These are phyloP conservation scores for Amphibolis antarctica DNA, from an alignment of 106 monocot species.

Conservation along the genomic window DNA sequence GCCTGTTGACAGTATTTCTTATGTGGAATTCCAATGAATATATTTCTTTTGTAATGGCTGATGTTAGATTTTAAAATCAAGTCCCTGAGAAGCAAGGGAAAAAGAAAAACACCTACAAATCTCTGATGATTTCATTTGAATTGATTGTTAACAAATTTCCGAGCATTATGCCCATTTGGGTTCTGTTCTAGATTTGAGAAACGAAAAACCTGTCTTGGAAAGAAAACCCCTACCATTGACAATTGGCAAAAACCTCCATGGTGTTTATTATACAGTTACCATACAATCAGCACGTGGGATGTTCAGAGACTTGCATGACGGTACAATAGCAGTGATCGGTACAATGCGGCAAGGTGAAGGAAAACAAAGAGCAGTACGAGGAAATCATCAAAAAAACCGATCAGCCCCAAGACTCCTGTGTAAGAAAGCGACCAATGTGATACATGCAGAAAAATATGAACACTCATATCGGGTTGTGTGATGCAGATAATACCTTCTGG, in stretches of 20 bases:
- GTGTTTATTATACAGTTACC: background rate
- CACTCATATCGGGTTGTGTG: background rate
- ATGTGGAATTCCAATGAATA: no score
- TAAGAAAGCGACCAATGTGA: background rate
- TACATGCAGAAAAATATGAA: background rate
- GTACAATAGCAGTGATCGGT: conserved; percentile 71
- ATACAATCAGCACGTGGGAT: background rate
- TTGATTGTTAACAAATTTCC: no score
- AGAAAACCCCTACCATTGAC: background rate
- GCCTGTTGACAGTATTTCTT: no score
- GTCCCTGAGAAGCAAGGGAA: no score
- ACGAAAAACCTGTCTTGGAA: no score
- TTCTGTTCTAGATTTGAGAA: no score
- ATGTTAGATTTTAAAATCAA: no score
- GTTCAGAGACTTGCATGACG: conserved; percentile 63
- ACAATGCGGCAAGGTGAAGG: conserved; percentile 76
- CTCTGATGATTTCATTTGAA: no score
- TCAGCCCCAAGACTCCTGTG: conserved; percentile 56
- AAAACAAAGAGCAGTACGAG: conserved; percentile 75
- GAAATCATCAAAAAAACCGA: conserved; percentile 77
- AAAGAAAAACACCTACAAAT: no score
- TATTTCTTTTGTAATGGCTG: no score
- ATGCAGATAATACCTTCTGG: conserved; percentile 55
- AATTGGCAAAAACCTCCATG: background rate
- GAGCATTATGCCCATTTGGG: no score